These are phyloP conservation scores for Citrus australasica DNA, from an alignment of 345 rosid genomes.

Conservation along the genomic window DNA sequence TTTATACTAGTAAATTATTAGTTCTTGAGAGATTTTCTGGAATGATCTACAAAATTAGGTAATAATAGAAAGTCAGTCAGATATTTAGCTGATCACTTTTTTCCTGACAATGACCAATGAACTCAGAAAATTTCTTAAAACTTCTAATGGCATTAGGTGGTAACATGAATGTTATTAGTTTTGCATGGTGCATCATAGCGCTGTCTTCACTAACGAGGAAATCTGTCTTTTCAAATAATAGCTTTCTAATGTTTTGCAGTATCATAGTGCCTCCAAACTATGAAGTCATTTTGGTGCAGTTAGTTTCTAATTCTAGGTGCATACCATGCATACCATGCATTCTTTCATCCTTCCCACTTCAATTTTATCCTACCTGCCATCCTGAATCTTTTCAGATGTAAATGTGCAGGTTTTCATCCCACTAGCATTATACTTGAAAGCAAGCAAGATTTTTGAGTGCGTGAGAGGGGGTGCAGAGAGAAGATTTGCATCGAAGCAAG, in stretches of 20 bases:
- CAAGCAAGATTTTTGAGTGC: conserved; percentile 52
- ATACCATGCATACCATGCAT: no score
- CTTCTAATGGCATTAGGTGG: not conserved
- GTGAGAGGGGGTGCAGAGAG: conserved; percentile 35
- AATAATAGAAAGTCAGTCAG: not conserved
- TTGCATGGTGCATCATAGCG: not conserved
- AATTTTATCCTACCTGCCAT: not conserved
- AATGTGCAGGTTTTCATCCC: conserved; percentile 67
- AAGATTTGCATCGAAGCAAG: conserved; percentile 46
- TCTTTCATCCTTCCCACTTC: not conserved
- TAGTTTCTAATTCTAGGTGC: not conserved
- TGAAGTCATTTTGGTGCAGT: not conserved
- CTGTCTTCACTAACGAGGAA: not conserved
- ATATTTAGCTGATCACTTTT: not conserved
- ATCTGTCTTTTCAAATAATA: not conserved
- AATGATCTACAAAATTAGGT: not conserved
- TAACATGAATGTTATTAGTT: not conserved
- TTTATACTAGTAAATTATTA: not conserved
- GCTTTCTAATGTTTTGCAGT: not conserved
- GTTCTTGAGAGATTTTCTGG: not conserved
- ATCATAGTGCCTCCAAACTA: not conserved
- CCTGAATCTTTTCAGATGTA: not conserved
- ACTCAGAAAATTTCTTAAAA: not conserved
- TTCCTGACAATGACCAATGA: not conserved
- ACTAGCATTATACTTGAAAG: conserved; percentile 40